These are phyloP conservation scores for Nothophoma quercina DNA, from an alignment of 2,329 filamentous ascomycete genomes.

Conservation along the genomic window DNA sequence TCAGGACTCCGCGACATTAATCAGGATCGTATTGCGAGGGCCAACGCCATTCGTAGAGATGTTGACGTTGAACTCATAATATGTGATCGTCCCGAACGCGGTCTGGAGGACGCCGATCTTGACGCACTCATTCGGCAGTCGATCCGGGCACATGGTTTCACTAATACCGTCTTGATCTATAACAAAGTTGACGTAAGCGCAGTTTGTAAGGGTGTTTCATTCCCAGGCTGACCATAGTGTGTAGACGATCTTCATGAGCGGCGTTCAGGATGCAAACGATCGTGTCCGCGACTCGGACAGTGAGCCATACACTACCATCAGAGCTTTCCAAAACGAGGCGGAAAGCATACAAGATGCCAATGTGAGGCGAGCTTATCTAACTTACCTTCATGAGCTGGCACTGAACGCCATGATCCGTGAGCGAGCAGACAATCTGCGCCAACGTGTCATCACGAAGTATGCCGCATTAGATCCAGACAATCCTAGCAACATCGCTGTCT, in stretches of 20 bases:
- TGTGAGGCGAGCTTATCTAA: slow-evolving; percentile 1
- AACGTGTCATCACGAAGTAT: slow-evolving; percentile 7
- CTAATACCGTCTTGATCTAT: slow-evolving; percentile 8
- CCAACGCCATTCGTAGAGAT: slow-evolving; percentile 8
- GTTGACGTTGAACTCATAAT: slow-evolving; percentile 15
- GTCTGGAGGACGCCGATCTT: slow-evolving; percentile 12
- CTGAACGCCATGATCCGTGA: slow-evolving; percentile 16
- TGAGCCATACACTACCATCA: slow-evolving; percentile 9
- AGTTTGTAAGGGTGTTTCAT: accelerated
- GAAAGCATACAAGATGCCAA: background rate
- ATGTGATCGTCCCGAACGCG: slow-evolving; percentile 14
- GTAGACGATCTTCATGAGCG: slow-evolving; percentile 17
- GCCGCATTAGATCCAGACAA: slow-evolving; percentile 5
- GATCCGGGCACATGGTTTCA: slow-evolving; percentile 11
- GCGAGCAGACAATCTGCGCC: slow-evolving; percentile 4
- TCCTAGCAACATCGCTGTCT: slow-evolving; percentile 5
- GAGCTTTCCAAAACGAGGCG: background rate
- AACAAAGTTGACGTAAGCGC: slow-evolving; percentile 12
- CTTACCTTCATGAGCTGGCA: slow-evolving; percentile 9
- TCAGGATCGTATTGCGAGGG: slow-evolving; percentile 12
- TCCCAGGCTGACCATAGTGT: background rate
- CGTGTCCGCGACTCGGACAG: background rate
- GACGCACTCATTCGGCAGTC: slow-evolving; percentile 15
- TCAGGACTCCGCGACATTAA: slow-evolving; percentile 13
- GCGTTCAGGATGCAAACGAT: slow-evolving; percentile 9